Base-by-base conservation (phyloP, 768 basidiomycete genomes). In the Pulveroboletus sp. region DNA sequence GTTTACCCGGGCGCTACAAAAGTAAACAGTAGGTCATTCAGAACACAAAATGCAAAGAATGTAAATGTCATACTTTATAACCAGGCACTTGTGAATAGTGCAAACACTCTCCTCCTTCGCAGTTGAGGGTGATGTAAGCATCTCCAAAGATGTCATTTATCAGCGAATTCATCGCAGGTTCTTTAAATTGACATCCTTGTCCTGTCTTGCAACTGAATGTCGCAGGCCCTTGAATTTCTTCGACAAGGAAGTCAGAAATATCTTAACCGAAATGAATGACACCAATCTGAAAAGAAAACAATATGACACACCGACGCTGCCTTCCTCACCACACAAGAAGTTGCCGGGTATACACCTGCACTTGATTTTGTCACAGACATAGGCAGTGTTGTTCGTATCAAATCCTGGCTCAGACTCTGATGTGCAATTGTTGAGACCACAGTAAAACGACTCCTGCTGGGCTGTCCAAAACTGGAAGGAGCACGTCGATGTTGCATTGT, bases 401-500 rank as follows among this genome's bases (percentile, higher is more conserved):
- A 82, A 85, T 7, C 78, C 82, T 2, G 71, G 59, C 23, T 66
- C 64, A 45, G 69, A 48, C 6, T 64, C 62, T 6, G 81, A 81
- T 4, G 61, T 65, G 63, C 97, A 98, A 16, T 78, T 64, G 36
- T 88, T 76, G 45, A 99, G 76, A 10, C 81, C 81, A 69, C 97
- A 99, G 69, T 97, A 97, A 69, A 99, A 98, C 0, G 92, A 94
- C 65, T 99, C 95, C 47, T 92, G 79, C 58, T 89, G 76, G 6
- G 87, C 93, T 9, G 93, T 91, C 97, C 97, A 99, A 72, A 99
- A 99, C 69, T 99, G 94, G 77, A 99, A 99, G 20, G 83, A 81
- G 64, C 97, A 99, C 1, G 81, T 80, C 5, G 72, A 70, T 12
- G 76, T 72, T 2, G 63, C 50, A 17, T 72, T 78, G 49, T 90